These are phyloP conservation scores for Daldinia caldariorum DNA, from an alignment of 495 filamentous ascomycete genomes.

Conservation along the genomic window DNA sequence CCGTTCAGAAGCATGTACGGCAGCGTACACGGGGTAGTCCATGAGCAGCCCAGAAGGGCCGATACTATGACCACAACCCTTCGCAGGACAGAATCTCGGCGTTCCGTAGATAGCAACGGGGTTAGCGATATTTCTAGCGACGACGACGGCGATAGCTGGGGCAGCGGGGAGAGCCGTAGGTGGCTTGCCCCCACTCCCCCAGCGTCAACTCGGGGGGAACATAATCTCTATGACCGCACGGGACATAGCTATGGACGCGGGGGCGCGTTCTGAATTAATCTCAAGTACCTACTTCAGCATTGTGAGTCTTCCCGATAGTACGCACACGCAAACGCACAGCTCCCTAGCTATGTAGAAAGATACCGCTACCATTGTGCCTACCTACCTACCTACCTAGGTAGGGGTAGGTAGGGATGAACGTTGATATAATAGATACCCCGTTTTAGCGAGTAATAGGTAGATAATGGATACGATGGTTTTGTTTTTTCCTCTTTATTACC, in stretches of 20 bases:
- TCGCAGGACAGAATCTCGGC: background rate
- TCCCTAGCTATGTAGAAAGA: background rate
- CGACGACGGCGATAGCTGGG: background rate
- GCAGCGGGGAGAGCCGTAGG: background rate
- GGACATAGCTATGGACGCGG: background rate
- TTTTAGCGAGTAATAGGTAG: constrained; percentile 3
- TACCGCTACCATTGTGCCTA: background rate
- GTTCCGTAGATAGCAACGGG: constrained; percentile 26
- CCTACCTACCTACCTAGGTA: too few relatives aligned
- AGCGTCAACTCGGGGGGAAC: background rate
- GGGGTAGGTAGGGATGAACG: background rate
- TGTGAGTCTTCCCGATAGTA: background rate
- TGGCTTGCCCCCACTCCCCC: background rate
- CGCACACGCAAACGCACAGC: too few relatives aligned
- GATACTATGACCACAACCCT: background rate
- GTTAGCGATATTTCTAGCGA: constrained; percentile 23
- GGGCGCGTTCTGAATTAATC: background rate
- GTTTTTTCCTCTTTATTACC: background rate
- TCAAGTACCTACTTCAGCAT: background rate
- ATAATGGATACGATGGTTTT: constrained; percentile 1
- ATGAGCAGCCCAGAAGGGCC: background rate
- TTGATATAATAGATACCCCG: background rate
- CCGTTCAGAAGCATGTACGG: background rate
- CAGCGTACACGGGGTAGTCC: background rate
- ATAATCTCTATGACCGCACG: constrained; percentile 22